A percentile compares a stretch with the other conserved stretches of the same genome.
Evolutionary conservation across 73 alveolate species (phyloP).

Genomic region (Paramecium pentaurelia): DNA sequence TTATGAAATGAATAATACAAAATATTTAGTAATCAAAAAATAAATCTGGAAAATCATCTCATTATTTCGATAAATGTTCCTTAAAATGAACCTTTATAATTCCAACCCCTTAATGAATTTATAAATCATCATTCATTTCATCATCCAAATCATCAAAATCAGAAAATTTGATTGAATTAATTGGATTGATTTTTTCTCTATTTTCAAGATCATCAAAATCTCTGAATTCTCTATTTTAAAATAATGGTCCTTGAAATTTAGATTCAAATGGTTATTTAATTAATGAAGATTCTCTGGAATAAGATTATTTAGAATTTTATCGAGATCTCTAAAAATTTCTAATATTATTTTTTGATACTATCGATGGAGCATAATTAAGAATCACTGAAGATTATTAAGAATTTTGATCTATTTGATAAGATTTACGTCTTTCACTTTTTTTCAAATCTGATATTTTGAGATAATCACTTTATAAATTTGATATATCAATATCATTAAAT

Average conservation of each 20-base stretch:
- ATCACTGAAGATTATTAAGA: background rate
- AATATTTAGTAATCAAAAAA: background rate
- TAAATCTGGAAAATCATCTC: background rate
- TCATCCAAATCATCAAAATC: background rate
- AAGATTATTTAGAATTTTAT: background rate
- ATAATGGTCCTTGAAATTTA: background rate
- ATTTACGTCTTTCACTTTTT: background rate
- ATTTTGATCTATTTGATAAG: background rate
- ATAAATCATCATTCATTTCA: background rate
- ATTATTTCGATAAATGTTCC: background rate
- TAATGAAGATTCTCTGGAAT: constrained; percentile 4
- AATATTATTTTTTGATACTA: background rate
- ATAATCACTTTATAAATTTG: background rate
- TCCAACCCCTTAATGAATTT: background rate
- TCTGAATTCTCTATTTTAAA: background rate
- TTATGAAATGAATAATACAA: background rate
- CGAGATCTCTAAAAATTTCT: background rate
- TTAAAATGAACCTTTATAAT: background rate
- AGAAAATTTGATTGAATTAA: background rate
- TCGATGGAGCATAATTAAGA: constrained; percentile 14
- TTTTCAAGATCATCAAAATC: background rate
- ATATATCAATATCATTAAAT: background rate
- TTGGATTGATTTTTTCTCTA: background rate
- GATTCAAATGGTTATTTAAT: background rate
- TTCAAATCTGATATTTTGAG: background rate